phyloP scores from a whole-genome alignment of 805 yeast genomes.

The Candida dajiaensis region DNA sequence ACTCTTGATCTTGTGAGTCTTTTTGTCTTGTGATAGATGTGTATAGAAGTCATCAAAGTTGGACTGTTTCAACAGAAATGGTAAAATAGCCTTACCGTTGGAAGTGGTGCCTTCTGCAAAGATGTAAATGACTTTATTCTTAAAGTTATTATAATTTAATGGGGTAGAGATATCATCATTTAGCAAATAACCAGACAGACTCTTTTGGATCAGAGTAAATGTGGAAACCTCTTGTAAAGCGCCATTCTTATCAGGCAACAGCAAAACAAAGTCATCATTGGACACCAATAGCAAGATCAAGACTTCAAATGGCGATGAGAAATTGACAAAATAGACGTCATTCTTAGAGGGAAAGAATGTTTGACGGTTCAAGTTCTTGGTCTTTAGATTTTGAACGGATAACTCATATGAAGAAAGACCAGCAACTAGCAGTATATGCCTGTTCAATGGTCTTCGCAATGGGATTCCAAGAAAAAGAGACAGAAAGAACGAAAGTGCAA shows the following conservation, averaged over 20 bases:
- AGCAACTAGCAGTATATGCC: slow-evolving; percentile 14
- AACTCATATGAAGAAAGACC: slow-evolving; percentile 15
- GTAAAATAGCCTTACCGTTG: slow-evolving; percentile 71
- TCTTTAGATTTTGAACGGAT: slow-evolving; percentile 17
- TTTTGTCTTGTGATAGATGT: background rate
- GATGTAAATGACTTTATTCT: slow-evolving; percentile 43
- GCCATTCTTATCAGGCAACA: slow-evolving; percentile 32
- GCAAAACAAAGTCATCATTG: slow-evolving; percentile 22
- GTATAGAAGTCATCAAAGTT: slow-evolving; percentile 16
- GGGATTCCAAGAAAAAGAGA: background rate
- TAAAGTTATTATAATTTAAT: slow-evolving; percentile 16
- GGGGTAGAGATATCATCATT: slow-evolving; percentile 4
- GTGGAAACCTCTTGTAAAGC: slow-evolving; percentile 23
- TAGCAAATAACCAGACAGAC: slow-evolving; percentile 14
- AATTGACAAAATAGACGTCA: slow-evolving; percentile 43
- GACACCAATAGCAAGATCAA: slow-evolving; percentile 29
- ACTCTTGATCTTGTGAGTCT: slow-evolving; percentile 15
- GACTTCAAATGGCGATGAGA: slow-evolving; percentile 41
- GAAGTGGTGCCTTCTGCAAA: slow-evolving; percentile 83
- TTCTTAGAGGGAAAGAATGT: slow-evolving; percentile 30
- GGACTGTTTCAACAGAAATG: slow-evolving; percentile 35
- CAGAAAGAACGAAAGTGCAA: slow-evolving; percentile 20
- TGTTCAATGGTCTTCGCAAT: background rate
- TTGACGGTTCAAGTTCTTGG: slow-evolving; percentile 6
- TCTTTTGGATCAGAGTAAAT: slow-evolving; percentile 25